Evolutionary conservation across 129 eudicot species (phyloP), one percentile per base, ranked within the genome.

Genomic region (Centaurea solstitialis): DNA sequence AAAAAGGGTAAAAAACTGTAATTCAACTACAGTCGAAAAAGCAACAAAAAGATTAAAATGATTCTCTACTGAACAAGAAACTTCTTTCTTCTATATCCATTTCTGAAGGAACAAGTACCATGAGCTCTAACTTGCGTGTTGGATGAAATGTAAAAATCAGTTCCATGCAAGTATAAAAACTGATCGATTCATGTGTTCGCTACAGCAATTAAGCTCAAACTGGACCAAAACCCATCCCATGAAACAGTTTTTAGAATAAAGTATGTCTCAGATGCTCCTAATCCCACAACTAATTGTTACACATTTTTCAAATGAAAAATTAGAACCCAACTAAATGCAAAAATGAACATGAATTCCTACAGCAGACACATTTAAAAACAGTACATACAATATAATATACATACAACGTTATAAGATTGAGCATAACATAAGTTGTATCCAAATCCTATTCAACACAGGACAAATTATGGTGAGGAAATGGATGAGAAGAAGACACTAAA

Each of bases 11-110:
- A 5, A 69, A 37, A 50, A 65, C 64, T 33, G 30, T 4, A 33
- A 33, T 3, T 33, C 59, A 18, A 37, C 62, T 76, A 81, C 68
- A 67, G 21, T 73, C 85, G 81, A 57, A 23, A 57, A 23, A 69
- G 67, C 79, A 79, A 11, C 57, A 76, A 61, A 39, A 38, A 66
- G 20, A 68, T 73, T 37, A 40, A 66, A n/a, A 45, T 47, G 5
- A 57, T 0, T 59, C 37, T 17, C 26, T 35, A 69, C 59, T 67
- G 66, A 17, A 23, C 37, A 73, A 69, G 20, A 28, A 62, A 64
- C 73, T 61, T 76, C 37, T 50, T 38, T 75, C 18, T 64, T 18
- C 64, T 45, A 21, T 66, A 43, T 9, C 50, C 74, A 73, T n/a
- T 33, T 61, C 33, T 18, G 57, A n/a, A 2, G 30, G 15, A 21